phyloP scores from a whole-genome alignment of 2,329 filamentous ascomycete genomes.

The Rhexocercosporidium sp. region DNA sequence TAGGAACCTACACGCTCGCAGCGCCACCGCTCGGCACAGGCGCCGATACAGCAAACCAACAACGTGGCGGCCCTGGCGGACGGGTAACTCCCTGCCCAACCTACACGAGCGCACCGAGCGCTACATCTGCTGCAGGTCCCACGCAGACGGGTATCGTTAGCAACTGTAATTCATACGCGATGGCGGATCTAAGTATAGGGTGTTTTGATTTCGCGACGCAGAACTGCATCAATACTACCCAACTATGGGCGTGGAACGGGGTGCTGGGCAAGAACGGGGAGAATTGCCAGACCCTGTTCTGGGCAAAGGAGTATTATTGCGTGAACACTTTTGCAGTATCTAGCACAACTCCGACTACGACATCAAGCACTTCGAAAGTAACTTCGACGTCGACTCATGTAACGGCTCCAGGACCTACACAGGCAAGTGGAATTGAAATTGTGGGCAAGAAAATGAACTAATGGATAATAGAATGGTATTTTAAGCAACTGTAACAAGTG shows the following conservation, averaged over 20 bases:
- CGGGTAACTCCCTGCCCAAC: slow-evolving; percentile 10
- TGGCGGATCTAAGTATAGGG: slow-evolving; percentile 33
- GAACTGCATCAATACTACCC: slow-evolving; percentile 34
- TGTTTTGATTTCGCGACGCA: slow-evolving; percentile 38
- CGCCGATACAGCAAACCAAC: slow-evolving; percentile 6
- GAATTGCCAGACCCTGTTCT: slow-evolving; percentile 11
- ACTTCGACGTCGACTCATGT: slow-evolving; percentile 20
- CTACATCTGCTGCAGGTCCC: slow-evolving; percentile 30
- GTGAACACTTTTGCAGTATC: not conserved
- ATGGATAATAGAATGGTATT: slow-evolving; percentile 31
- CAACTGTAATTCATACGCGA: slow-evolving; percentile 38
- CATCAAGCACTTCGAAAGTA: not conserved
- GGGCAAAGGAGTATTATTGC: slow-evolving; percentile 18
- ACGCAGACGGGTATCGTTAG: slow-evolving; percentile 38
- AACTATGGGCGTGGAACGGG: slow-evolving; percentile 41
- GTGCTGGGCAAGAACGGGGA: slow-evolving; percentile 32
- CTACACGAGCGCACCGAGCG: slow-evolving; percentile 13
- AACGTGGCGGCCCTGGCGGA: slow-evolving; percentile 23
- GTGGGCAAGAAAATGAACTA: no score
- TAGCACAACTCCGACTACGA: not conserved
- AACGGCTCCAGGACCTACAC: slow-evolving; percentile 35
- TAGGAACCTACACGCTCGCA: slow-evolving; percentile 2
- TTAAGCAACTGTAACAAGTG: slow-evolving; percentile 39
- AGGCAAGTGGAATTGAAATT: no score
- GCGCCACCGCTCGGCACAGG: slow-evolving; percentile 9